Conservation (phyloP, 345 rosid species). For the Camelina laxa region DNA sequence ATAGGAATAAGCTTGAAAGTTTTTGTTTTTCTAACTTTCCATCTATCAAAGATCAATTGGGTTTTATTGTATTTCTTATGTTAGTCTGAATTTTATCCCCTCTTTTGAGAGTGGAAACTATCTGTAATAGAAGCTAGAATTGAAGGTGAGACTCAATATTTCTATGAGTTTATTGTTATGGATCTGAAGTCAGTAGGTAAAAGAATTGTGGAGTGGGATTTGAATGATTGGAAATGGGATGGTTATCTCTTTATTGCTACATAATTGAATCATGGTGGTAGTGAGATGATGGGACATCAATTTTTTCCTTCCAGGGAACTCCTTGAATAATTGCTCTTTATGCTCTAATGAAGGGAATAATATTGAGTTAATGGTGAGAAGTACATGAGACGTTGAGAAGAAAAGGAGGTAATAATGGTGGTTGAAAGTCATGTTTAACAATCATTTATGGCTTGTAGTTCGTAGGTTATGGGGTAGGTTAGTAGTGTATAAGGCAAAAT, state of each 20-base stretch:
- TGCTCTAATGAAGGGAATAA: conserved; percentile 82
- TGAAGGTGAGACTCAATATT: conserved; percentile 65
- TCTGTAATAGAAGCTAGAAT: conserved; percentile 79
- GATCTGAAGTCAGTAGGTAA: conserved; percentile 65
- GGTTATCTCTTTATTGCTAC: conserved; percentile 59
- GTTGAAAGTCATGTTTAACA: neutral
- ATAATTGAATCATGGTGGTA: too few relatives aligned
- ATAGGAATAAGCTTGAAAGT: too few relatives aligned
- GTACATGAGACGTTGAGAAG: conserved; percentile 52
- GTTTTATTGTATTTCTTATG: conserved; percentile 19
- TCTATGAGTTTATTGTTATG: conserved; percentile 50
- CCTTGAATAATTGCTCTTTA: conserved; percentile 74
- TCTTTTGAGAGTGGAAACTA: conserved; percentile 35
- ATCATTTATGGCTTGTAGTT: too few relatives aligned
- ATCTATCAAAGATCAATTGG: conserved; percentile 25
- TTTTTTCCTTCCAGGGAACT: too few relatives aligned
- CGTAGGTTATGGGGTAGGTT: too few relatives aligned
- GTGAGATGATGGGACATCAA: too few relatives aligned
- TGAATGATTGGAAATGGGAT: conserved; percentile 93
- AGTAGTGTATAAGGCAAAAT: too few relatives aligned
- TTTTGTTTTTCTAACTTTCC: too few relatives aligned
- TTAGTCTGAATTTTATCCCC: neutral
- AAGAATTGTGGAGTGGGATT: conserved; percentile 80
- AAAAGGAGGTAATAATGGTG: conserved; percentile 63
- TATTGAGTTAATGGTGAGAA: conserved; percentile 49